Evolutionary conservation across 164 flowering plant species (phyloP), one percentile per base, ranked within the genome.

Genomic region (Amborella trichopoda): DNA sequence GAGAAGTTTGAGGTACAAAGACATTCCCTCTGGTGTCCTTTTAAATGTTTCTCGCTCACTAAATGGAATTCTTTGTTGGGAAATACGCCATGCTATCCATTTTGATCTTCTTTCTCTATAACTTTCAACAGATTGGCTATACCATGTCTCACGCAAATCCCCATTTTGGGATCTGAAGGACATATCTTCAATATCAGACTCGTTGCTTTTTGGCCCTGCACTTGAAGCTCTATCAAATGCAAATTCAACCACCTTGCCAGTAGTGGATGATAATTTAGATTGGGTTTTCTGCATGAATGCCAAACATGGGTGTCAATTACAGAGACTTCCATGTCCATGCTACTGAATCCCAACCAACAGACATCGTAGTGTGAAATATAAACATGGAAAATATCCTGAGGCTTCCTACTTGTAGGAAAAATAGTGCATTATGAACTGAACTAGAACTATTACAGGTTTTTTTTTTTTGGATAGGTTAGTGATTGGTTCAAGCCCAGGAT

Each of bases 131-230:
- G 73, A 85, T 52, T 73, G 89, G 55, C 37, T 70, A 56, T 88
- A 93, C 99, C 99, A 88, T 54, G 87, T 69, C 60, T 82, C 91
- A 2, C 89, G 89, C 37, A 93, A 66, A 26, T 74, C 91, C 28
- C 78, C 90, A 25, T 44, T 63, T 56, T 63, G 65, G 20, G 53
- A 62, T 53, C 69, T 75, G 46, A 74, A 78, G 17, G 81, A 63
- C 39, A 62, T 33, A 45, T 50, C 67, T 49, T 76, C 77, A 52
- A 39, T 49, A 40, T 78, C 84, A 44, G 74, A 50, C 28, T 74
- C 84, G 58, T 52, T 52, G 59, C 59, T 67, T 57, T 79, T 81
- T 45, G 83, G 48, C 22, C 78, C 85, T 65, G 28, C 48, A 56
- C n/a, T 39, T 16, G 60, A 55, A 55, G 28, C 47, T 30, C 50